phyloP scores from a whole-genome alignment of 768 basidiomycete genomes.

The Phaeotremella skinneri region DNA sequence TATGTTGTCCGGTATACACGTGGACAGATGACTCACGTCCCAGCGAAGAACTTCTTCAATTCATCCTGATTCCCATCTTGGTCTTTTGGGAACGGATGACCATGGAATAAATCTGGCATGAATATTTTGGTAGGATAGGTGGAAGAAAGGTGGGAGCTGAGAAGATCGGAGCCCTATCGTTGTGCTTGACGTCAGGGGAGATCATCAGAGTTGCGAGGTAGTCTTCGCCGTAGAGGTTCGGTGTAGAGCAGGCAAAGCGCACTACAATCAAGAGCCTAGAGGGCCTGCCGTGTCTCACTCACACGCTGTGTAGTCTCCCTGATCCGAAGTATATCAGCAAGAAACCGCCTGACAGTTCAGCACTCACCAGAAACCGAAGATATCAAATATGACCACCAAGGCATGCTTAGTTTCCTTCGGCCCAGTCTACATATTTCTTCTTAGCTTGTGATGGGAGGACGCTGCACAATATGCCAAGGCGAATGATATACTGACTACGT shows the following conservation, averaged over 20 bases:
- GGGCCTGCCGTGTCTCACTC: neutral
- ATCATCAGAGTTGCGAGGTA: neutral
- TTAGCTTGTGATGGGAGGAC: neutral
- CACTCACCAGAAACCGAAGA: conserved; percentile 62
- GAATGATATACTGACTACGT: conserved; percentile 25
- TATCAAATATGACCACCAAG: conserved; percentile 63
- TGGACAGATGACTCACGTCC: conserved; percentile 45
- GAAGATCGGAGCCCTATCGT: conserved; percentile 62
- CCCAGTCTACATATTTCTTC: conserved; percentile 49
- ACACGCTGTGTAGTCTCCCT: conserved; percentile 37
- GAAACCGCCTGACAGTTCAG: neutral
- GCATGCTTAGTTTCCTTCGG: conserved; percentile 57
- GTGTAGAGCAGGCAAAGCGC: too few species aligned
- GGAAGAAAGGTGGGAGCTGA: conserved; percentile 56
- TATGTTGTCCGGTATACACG: neutral
- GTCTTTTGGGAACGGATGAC: conserved; percentile 60
- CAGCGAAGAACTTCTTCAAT: conserved; percentile 62
- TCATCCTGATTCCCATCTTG: conserved; percentile 58
- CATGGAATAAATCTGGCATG: conserved; percentile 68
- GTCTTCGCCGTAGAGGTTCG: too few species aligned
- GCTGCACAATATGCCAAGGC: neutral
- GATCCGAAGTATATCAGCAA: conserved; percentile 3
- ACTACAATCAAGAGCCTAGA: neutral
- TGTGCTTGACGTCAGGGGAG: neutral
- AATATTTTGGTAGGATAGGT: conserved; percentile 56